These are phyloP conservation scores for Schizothecium vesticola DNA, from an alignment of 495 filamentous ascomycete genomes.

Conservation along the genomic window DNA sequence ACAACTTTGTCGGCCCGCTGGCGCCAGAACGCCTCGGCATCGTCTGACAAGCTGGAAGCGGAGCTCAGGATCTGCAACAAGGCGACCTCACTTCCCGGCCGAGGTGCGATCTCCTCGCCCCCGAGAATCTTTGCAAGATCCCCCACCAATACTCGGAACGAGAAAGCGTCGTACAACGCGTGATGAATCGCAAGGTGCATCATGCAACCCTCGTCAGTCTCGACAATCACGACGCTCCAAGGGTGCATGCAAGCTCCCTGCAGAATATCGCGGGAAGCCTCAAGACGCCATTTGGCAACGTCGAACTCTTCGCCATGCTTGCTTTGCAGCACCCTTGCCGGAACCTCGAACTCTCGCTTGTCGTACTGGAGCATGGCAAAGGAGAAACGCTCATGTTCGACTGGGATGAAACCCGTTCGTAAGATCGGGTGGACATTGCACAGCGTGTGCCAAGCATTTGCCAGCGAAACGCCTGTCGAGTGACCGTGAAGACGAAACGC, in stretches of 20 bases:
- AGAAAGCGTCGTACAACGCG: slow-evolving; percentile 73
- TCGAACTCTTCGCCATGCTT: slow-evolving; percentile 15
- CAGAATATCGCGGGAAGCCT: slow-evolving; percentile 11
- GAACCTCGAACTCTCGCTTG: background rate
- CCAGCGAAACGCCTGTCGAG: slow-evolving; percentile 27
- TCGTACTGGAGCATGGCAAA: slow-evolving; percentile 64
- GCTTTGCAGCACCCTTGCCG: background rate
- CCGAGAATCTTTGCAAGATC: slow-evolving; percentile 40
- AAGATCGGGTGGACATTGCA: slow-evolving; percentile 58
- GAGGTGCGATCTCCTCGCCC: background rate
- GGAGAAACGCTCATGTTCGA: slow-evolving; percentile 51
- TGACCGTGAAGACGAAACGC: slow-evolving; percentile 36
- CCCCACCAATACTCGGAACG: slow-evolving; percentile 53
- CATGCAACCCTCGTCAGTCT: slow-evolving; percentile 28
- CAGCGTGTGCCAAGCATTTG: slow-evolving; percentile 52
- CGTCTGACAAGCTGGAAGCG: slow-evolving; percentile 26
- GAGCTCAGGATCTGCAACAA: slow-evolving; percentile 50
- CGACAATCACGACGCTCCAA: slow-evolving; percentile 29
- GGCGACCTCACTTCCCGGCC: slow-evolving; percentile 31
- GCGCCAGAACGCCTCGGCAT: slow-evolving; percentile 56
- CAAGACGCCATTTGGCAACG: slow-evolving; percentile 27
- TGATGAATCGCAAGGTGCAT: slow-evolving; percentile 55
- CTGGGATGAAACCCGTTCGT: slow-evolving; percentile 60
- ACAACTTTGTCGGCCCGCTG: slow-evolving; percentile 45
- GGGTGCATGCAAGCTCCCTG: slow-evolving; percentile 14